A percentile compares a stretch with the other conserved stretches of the same genome.
phyloP scores from a whole-genome alignment of 768 basidiomycete species.

The Tylopilus cervinicoccineus region DNA sequence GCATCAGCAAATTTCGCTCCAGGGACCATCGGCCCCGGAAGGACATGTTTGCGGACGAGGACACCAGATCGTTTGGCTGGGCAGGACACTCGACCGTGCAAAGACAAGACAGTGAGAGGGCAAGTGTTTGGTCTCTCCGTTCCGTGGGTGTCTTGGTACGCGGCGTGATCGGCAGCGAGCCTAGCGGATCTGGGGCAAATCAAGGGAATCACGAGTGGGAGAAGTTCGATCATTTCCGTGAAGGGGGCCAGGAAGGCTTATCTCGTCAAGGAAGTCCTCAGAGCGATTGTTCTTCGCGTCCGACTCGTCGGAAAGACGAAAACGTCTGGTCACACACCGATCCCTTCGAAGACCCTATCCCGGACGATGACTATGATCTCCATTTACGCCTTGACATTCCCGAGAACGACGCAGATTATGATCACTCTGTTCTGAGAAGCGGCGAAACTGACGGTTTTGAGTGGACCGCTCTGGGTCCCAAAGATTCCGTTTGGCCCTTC shows the following conservation, averaged over 20 bases:
- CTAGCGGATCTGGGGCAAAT: conserved; percentile 21
- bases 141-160: conserved; percentile 33
- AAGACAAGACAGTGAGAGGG: conserved; percentile 41
- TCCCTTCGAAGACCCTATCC: conserved; percentile 35
- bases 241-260: conserved; percentile 15
- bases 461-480: conserved; percentile 10
- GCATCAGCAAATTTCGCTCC: conserved; percentile 15
- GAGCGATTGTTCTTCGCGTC: conserved; percentile 5
- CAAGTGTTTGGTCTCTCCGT: conserved; percentile 50
- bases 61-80: conserved; percentile 46
- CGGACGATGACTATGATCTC: conserved; percentile 17
- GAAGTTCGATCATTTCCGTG: conserved; percentile 11
- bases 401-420: conserved; percentile 22
- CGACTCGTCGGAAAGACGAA: conserved; percentile 11
- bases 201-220: conserved; percentile 20
- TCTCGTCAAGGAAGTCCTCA: conserved; percentile 18
- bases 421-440: conserved; percentile 8
- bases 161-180: conserved; percentile 26
- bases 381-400: conserved; percentile 7
- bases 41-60: conserved; percentile 80
- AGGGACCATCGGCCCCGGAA: conserved; percentile 35
- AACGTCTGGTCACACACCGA: conserved; percentile 41
- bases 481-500: conserved; percentile 12
- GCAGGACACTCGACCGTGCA: conserved; percentile 16
- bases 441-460: conserved; percentile 13